phyloP scores from a whole-genome alignment of 192 early-diverging fungal genomes.

The Cladochytrium replicatum region DNA sequence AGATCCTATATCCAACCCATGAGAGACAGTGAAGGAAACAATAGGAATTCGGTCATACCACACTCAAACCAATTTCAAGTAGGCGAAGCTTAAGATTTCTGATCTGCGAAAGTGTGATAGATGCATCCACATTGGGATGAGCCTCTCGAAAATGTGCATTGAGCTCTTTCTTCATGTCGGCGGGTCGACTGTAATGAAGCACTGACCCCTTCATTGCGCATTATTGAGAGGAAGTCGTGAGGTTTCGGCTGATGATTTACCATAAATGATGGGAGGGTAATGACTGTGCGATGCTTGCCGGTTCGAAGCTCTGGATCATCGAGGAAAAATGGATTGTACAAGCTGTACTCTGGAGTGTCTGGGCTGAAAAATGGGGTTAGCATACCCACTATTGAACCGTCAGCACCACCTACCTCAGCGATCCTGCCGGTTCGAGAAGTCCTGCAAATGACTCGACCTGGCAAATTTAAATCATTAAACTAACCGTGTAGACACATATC shows the following conservation, averaged over 20 bases:
- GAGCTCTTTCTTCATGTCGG: slow-evolving; percentile 79
- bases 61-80: slow-evolving; percentile 38
- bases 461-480: no score
- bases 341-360: slow-evolving; percentile 14
- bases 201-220: slow-evolving; percentile 57
- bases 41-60: slow-evolving; percentile 9
- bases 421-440: slow-evolving; percentile 4
- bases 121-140: slow-evolving; percentile 70
- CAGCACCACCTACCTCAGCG: slow-evolving; percentile 4
- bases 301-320: slow-evolving; percentile 82
- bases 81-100: slow-evolving; percentile 67
- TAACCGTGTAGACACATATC: no score
- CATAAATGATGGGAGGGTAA: slow-evolving; percentile 73
- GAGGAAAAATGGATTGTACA: slow-evolving; percentile 73
- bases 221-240: neutral
- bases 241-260: no score
- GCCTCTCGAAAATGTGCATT: slow-evolving; percentile 73
- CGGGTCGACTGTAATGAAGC: slow-evolving; percentile 65
- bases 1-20: slow-evolving; percentile 42
- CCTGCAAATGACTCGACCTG: no score
- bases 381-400: neutral
- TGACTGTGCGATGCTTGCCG: slow-evolving; percentile 65
- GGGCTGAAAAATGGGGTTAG: slow-evolving; percentile 10
- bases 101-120: slow-evolving; percentile 82
- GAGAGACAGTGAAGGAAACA: neutral